These are phyloP conservation scores for Microbotryum lychnidis-dioicae DNA, from an alignment of 1,284 basidiomycete species.

Conservation along the genomic window DNA sequence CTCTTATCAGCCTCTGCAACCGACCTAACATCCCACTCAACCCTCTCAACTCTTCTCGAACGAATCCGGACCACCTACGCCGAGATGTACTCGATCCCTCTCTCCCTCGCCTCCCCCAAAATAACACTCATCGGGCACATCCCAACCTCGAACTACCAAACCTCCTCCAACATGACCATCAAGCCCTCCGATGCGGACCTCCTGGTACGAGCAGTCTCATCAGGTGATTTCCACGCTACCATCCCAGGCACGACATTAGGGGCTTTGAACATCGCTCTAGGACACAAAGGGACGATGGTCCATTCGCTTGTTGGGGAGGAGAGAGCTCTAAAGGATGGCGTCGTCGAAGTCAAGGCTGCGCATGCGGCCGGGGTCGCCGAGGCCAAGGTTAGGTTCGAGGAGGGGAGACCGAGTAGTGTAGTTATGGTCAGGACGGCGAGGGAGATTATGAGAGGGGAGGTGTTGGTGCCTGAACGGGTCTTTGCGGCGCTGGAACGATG, in stretches of 20 bases:
- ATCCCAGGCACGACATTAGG: slow-evolving; percentile 29
- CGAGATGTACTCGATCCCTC: slow-evolving; percentile 5
- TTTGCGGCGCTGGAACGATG: background rate
- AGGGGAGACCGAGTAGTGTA: slow-evolving; percentile 10
- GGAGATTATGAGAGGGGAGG: slow-evolving; percentile 28
- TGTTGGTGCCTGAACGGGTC: slow-evolving; percentile 19
- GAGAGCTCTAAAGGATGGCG: no score
- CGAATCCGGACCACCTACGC: slow-evolving; percentile 11
- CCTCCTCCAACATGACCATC: background rate
- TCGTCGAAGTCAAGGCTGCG: slow-evolving; percentile 15
- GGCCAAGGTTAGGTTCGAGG: slow-evolving; percentile 18
- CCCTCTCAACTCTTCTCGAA: slow-evolving; percentile 13
- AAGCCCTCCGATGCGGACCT: slow-evolving; percentile 15
- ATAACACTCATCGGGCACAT: slow-evolving; percentile 18
- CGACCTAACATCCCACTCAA: slow-evolving; percentile 4
- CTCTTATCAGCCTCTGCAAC: slow-evolving; percentile 15
- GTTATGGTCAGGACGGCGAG: slow-evolving; percentile 28
- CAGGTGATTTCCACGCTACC: slow-evolving; percentile 27
- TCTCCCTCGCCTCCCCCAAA: slow-evolving; percentile 27
- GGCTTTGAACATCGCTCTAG: slow-evolving; percentile 18
- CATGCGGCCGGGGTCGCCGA: slow-evolving; percentile 25
- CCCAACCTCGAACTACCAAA: slow-evolving; percentile 2
- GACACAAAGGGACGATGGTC: slow-evolving; percentile 15
- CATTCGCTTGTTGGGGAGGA: background rate
- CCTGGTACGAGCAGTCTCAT: slow-evolving; percentile 16